Conservation (phyloP, 805 yeast species). For the Clavispora santaluciae region DNA sequence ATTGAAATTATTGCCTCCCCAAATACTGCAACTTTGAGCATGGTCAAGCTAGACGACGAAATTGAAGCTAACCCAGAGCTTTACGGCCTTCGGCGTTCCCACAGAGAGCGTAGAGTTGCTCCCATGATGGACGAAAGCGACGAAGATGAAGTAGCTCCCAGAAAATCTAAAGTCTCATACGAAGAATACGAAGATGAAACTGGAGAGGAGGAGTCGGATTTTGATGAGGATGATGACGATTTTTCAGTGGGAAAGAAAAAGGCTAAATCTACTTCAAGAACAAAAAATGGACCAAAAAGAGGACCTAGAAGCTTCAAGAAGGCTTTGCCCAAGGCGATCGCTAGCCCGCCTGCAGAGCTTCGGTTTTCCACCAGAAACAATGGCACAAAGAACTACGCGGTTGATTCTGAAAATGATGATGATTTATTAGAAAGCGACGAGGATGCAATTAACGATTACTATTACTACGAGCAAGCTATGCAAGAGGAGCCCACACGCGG, state of each 20-base stretch:
- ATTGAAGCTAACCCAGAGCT: conserved; percentile 58
- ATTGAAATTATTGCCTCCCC: too few species aligned
- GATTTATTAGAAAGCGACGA: conserved; percentile 43
- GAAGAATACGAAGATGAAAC: conserved; percentile 15
- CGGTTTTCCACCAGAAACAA: conserved; percentile 75
- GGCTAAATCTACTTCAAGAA: conserved; percentile 15
- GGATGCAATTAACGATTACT: conserved; percentile 26
- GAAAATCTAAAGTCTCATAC: conserved; percentile 4
- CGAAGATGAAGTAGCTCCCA: conserved; percentile 23
- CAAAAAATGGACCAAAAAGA: conserved; percentile 9
- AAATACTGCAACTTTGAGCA: not conserved
- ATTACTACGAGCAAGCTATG: conserved; percentile 29
- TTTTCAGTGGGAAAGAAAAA: conserved; percentile 9
- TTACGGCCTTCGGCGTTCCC: conserved; percentile 78
- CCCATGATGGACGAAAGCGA: conserved; percentile 32
- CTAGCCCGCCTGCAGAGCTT: conserved; percentile 40
- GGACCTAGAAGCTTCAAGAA: conserved; percentile 18
- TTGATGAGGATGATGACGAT: conserved; percentile 14
- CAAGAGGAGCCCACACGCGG: conserved; percentile 31
- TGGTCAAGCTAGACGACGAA: conserved; percentile 14
- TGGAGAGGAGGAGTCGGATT: conserved; percentile 7
- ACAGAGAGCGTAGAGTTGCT: conserved; percentile 48
- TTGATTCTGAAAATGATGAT: conserved; percentile 63
- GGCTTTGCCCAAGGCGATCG: conserved; percentile 25
- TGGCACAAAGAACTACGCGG: conserved; percentile 67